Evolutionary conservation across 2,329 filamentous ascomycete genomes (phyloP), one percentile per base, ranked within the genome.

Genomic region (Penicillium paneum): DNA sequence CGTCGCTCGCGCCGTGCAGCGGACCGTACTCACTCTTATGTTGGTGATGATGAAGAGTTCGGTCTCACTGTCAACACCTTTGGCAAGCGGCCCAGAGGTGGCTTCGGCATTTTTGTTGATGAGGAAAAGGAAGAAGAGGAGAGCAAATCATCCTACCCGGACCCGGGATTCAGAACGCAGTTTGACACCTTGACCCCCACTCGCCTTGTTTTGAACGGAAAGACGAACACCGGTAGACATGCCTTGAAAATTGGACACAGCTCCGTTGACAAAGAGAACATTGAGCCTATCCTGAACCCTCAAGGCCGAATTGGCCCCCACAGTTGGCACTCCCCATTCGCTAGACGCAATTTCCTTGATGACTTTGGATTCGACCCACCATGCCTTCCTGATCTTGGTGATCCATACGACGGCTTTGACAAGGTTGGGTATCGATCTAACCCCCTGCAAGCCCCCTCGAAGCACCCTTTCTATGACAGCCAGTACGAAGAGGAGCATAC

Each of bases 21-120:
- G 31, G 57, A 54, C 19, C 53, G 60, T 35, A 63, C 56, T 34
- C 32, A 63, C 28, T 57, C 65, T 34, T 62, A 58, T 19, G 59
- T 46, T 39, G 64, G 64, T 17, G 66, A 66, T 5, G 67, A 71
- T 39, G 65, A 66, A 7, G 72, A 77, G 19, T 64, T 74, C 55
- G 67, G 65, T 8, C 42, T 76, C 21, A 63, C 71, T 7, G 52
- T 71, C 38, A 62, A 56, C 12, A 63, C 58, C n/a, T 63, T 70
- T 49, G 63, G 64, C 29, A 65, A 66, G 40, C 71, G 65, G 49
- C 56, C 66, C 35, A 61, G 64, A 21, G 58, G 62, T 44, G 67
- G 64, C 5, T 68, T 77, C 52, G 52, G 65, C 8, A 63, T 78
- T 35, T 78, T 74, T 55, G 66, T 68, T 24, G 76, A 78, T 50